phyloP scores from a whole-genome alignment of 2,329 filamentous ascomycete genomes.

The Pseudopyrenochaeta lycopersici region DNA sequence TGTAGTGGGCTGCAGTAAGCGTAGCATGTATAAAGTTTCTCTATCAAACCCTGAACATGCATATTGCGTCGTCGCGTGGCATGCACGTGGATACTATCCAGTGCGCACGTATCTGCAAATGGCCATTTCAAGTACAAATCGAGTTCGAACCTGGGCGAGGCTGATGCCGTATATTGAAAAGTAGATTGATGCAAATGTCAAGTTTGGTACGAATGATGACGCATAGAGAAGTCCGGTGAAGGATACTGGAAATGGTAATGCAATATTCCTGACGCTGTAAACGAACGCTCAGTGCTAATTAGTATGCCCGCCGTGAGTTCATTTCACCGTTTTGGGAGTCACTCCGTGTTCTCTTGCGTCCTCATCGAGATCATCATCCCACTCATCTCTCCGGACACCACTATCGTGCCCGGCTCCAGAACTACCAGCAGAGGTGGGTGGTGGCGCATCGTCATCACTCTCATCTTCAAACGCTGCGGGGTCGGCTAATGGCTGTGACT shows the following conservation, averaged over 20 bases:
- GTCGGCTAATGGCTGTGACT: constrained; percentile 53
- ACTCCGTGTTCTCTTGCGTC: constrained; percentile 42
- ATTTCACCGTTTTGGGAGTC: constrained; percentile 23
- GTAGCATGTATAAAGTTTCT: not conserved
- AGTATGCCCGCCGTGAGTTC: not conserved
- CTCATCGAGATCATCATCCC: constrained; percentile 49
- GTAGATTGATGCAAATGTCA: not conserved
- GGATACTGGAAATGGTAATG: too few relatives aligned
- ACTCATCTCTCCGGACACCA: constrained; percentile 49
- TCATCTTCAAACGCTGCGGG: constrained; percentile 58
- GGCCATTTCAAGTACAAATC: not conserved
- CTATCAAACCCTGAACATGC: not conserved
- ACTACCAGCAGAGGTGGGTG: constrained; percentile 15
- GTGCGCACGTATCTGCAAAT: not conserved
- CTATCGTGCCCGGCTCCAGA: constrained; percentile 32
- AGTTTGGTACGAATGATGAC: not conserved
- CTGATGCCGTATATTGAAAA: not conserved
- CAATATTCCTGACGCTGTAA: not conserved
- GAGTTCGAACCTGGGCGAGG: not conserved
- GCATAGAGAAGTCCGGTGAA: too few relatives aligned
- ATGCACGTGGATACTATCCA: not conserved
- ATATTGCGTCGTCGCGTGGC: not conserved
- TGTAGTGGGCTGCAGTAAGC: constrained; percentile 1
- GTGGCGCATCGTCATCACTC: constrained; percentile 53
- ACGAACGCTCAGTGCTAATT: not conserved